These are phyloP conservation scores for Suhomyces maxii DNA, from an alignment of 1,139 yeast species.

Conservation along the genomic window DNA sequence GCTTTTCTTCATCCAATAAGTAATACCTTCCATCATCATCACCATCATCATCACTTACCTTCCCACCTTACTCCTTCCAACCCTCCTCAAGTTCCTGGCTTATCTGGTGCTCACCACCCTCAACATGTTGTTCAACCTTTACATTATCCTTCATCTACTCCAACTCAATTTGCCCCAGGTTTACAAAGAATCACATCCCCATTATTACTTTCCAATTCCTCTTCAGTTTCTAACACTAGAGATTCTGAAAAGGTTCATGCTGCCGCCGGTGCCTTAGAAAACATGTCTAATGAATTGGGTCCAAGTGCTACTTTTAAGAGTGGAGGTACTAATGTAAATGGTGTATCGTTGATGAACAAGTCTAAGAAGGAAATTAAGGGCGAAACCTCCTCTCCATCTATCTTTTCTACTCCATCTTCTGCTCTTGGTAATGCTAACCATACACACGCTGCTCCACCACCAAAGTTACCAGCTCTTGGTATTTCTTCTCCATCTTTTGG, in stretches of 20 bases:
- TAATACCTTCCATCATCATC: constrained; percentile 16
- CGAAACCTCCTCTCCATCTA: constrained; percentile 14
- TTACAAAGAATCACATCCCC: constrained; percentile 66
- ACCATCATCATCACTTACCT: constrained; percentile 34
- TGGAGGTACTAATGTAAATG: constrained; percentile 15
- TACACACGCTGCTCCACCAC: constrained; percentile 22
- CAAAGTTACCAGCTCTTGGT: constrained; percentile 36
- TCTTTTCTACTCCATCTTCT: constrained; percentile 37
- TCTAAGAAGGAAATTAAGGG: constrained; percentile 14
- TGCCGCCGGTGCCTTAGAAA: constrained; percentile 67
- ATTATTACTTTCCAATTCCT: constrained; percentile 50
- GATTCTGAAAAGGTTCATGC: constrained; percentile 13
- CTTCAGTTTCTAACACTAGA: constrained; percentile 41
- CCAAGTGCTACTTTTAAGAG: constrained; percentile 45
- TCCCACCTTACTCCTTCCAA: constrained; percentile 14
- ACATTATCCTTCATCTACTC: constrained; percentile 68
- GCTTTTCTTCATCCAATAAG: constrained; percentile 14
- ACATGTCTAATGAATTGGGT: constrained; percentile 48
- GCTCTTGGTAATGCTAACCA: constrained; percentile 31
- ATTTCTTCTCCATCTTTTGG: constrained; percentile 45
- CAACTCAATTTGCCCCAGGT: constrained; percentile 69
- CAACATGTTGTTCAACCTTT: constrained; percentile 52
- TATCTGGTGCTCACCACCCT: constrained; percentile 10
- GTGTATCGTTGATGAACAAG: constrained; percentile 34
- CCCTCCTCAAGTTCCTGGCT: constrained; percentile 10